Evolutionary conservation across 345 rosid species (phyloP).

Genomic region (Populus pruinosa): DNA sequence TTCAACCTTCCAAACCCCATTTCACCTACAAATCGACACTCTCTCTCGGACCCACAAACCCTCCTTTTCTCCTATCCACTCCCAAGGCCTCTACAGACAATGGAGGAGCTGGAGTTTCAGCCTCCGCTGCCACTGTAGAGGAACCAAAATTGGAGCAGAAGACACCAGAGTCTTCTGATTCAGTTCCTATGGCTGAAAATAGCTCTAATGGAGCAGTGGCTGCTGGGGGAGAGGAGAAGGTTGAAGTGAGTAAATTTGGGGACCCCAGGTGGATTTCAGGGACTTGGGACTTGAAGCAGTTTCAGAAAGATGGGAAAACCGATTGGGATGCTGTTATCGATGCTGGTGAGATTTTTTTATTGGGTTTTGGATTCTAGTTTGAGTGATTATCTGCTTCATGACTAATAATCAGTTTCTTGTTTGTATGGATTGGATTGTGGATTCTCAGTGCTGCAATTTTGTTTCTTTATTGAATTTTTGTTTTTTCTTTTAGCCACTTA

Average conservation of each 20-base stretch:
- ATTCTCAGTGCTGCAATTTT: background rate
- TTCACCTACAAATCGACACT: constrained; percentile 30
- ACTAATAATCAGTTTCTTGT: background rate
- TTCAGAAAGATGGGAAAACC: constrained; percentile 56
- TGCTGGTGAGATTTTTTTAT: constrained; percentile 55
- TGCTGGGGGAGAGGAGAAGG: constrained; percentile 4
- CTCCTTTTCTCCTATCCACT: constrained; percentile 25
- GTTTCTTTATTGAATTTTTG: background rate
- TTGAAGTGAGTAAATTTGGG: constrained; percentile 37
- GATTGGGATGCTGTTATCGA: constrained; percentile 93
- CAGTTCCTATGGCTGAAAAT: constrained; percentile 14
- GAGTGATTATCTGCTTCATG: background rate
- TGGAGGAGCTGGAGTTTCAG: constrained; percentile 48
- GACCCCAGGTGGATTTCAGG: constrained; percentile 81
- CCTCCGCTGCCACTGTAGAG: constrained; percentile 31
- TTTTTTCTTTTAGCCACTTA: background rate
- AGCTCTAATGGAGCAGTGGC: constrained; percentile 37
- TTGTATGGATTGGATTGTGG: background rate
- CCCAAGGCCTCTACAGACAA: constrained; percentile 47
- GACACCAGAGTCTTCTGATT: constrained; percentile 14
- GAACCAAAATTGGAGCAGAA: constrained; percentile 23
- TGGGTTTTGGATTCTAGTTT: background rate
- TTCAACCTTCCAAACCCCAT: constrained; percentile 34
- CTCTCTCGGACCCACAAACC: constrained; percentile 34
- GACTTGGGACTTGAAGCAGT: constrained; percentile 86